phyloP scores from a whole-genome alignment of 352 stramenopile genomes.

The Halophytophthora batemanensis region DNA sequence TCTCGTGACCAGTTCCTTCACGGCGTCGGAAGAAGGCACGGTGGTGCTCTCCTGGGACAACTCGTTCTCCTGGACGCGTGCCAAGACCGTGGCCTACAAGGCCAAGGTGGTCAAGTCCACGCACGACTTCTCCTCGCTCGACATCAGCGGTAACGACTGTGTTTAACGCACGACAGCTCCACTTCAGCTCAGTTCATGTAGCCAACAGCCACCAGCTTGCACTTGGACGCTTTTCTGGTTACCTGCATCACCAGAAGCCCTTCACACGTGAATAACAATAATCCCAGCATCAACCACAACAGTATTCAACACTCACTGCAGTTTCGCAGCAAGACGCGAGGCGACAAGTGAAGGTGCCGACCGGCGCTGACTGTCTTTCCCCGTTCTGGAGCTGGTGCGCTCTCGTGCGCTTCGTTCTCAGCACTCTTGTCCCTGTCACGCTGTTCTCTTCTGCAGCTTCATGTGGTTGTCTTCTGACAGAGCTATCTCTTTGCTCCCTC shows the following conservation, averaged over 20 bases:
- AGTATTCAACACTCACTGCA: too few species aligned
- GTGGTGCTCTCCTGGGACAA: constrained; percentile 79
- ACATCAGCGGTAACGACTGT: constrained; percentile 74
- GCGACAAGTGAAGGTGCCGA: not conserved
- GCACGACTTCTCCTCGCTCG: constrained; percentile 69
- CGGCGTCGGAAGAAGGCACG: constrained; percentile 56
- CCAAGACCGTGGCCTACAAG: constrained; percentile 74
- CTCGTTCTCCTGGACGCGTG: constrained; percentile 62
- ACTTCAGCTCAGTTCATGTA: not conserved
- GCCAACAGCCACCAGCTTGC: too few species aligned
- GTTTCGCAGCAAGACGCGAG: too few species aligned
- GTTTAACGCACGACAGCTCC: constrained; percentile 21
- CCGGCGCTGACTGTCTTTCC: not conserved
- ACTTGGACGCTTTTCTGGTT: too few species aligned
- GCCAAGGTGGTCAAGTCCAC: constrained; percentile 75
- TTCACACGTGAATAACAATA: too few species aligned
- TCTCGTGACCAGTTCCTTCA: constrained; percentile 54
- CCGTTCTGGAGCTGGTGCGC: constrained; percentile 7
- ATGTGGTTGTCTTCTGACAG: not conserved
- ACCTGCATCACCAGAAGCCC: too few species aligned
- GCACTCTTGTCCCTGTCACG: too few species aligned
- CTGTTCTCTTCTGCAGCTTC: not conserved
- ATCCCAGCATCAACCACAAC: not conserved
- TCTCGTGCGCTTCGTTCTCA: too few species aligned
- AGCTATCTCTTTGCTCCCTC: not conserved